A percentile compares a stretch with the other conserved stretches of the same genome.
phyloP scores from a whole-genome alignment of 2,329 filamentous ascomycete genomes.

The Phoma herbarum region DNA sequence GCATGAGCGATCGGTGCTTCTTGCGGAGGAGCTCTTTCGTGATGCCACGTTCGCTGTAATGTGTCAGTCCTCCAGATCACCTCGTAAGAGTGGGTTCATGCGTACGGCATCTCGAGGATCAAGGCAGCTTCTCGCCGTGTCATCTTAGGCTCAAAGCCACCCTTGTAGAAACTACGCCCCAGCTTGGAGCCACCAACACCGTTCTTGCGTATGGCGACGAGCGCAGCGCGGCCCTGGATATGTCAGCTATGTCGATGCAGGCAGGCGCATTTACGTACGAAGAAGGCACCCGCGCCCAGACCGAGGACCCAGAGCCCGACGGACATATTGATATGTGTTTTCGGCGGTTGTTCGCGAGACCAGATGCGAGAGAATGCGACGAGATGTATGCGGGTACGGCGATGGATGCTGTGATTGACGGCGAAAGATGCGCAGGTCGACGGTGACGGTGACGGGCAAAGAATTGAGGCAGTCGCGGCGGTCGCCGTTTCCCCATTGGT shows the following conservation, averaged over 20 bases:
- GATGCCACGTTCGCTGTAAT: constrained; percentile 77
- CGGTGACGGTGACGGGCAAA: constrained; percentile 22
- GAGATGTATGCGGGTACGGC: neutral
- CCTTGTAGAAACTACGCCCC: constrained; percentile 96
- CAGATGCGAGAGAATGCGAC: neutral
- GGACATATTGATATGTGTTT: constrained; percentile 59
- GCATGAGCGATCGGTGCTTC: constrained; percentile 93
- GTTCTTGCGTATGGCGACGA: constrained; percentile 86
- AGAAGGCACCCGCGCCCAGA: constrained; percentile 71
- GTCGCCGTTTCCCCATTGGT: constrained; percentile 19
- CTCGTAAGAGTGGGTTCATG: constrained; percentile 24
- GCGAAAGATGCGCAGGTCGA: constrained; percentile 10
- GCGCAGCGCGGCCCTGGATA: constrained; percentile 83
- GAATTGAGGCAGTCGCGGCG: constrained; percentile 35
- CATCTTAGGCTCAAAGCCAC: constrained; percentile 97
- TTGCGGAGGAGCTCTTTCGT: constrained; percentile 96
- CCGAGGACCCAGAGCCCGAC: constrained; percentile 67
- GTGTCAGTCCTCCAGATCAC: constrained; percentile 5
- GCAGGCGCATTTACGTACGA: constrained; percentile 56
- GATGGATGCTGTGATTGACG: constrained; percentile 16
- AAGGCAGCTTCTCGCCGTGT: constrained; percentile 88
- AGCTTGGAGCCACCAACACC: constrained; percentile 74
- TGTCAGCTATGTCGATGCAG: constrained; percentile 5
- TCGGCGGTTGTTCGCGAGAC: neutral
- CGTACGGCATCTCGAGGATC: constrained; percentile 88